Percentiles rank a stretch among this genome's conserved stretches.
Evolutionary conservation across 2,329 filamentous ascomycete species (phyloP).

Genomic region (Phaeoacremonium minimum): DNA sequence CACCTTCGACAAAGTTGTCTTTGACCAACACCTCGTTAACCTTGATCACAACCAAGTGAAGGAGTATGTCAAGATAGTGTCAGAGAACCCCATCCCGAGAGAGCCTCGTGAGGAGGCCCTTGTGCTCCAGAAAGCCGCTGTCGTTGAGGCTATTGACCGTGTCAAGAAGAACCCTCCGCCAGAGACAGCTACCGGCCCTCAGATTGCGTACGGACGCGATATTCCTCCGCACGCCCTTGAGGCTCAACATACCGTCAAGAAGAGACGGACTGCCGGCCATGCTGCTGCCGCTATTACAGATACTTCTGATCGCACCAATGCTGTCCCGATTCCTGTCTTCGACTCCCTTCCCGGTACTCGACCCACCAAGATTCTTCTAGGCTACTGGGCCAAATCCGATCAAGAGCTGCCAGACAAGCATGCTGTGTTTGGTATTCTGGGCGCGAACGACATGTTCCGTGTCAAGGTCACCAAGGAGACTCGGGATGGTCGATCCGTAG

Average conservation of each 20-base stretch:
- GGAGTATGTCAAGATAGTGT: constrained; percentile 56
- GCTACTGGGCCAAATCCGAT: constrained; percentile 54
- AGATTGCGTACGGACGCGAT: constrained; percentile 46
- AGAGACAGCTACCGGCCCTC: constrained; percentile 34
- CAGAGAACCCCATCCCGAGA: constrained; percentile 24
- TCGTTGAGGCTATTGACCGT: constrained; percentile 40
- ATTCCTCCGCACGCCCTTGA: constrained; percentile 38
- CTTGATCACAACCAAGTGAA: constrained; percentile 55
- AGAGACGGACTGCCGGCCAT: constrained; percentile 40
- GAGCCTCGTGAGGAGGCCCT: constrained; percentile 32
- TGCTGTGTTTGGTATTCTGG: constrained; percentile 59
- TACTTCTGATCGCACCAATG: background rate
- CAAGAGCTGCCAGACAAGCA: constrained; percentile 49
- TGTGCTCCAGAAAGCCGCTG: constrained; percentile 35
- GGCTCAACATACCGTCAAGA: constrained; percentile 30
- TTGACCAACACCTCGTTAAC: constrained; percentile 50
- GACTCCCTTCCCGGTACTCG: constrained; percentile 47
- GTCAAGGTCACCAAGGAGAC: constrained; percentile 59
- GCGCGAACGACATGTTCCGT: constrained; percentile 60
- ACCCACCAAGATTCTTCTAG: constrained; percentile 54
- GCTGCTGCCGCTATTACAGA: constrained; percentile 4
- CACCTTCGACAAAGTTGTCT: constrained; percentile 57
- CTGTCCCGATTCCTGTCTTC: constrained; percentile 9
- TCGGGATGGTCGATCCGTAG: constrained; percentile 51
- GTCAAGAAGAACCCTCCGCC: constrained; percentile 35